These are phyloP conservation scores for Diatrype stigma DNA, from an alignment of 2,329 filamentous ascomycete species.

Conservation along the genomic window DNA sequence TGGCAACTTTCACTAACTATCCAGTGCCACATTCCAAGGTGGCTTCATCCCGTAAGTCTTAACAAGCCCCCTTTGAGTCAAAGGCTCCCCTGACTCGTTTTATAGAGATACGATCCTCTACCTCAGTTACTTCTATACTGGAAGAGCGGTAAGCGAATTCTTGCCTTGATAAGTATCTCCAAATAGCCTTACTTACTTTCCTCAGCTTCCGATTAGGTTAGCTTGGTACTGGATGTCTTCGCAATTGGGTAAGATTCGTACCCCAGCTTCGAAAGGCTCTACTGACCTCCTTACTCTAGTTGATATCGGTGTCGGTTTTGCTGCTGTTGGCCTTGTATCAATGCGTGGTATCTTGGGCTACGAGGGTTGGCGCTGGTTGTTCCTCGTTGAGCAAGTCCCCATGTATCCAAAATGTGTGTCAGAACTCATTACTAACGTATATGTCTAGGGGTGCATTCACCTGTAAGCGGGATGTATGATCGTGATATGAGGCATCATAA, in stretches of 20 bases:
- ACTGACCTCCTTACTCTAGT: constrained; percentile 9
- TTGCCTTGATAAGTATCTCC: background rate
- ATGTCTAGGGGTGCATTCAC: constrained; percentile 25
- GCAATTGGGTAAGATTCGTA: constrained; percentile 19
- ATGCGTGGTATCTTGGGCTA: constrained; percentile 48
- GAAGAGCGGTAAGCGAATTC: constrained; percentile 34
- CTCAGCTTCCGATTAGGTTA: constrained; percentile 58
- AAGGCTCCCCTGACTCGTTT: constrained; percentile 2
- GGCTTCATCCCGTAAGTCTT: constrained; percentile 57
- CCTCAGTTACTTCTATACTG: constrained; percentile 67
- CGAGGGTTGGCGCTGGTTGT: constrained; percentile 56
- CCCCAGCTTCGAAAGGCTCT: background rate
- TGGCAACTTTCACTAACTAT: constrained; percentile 5
- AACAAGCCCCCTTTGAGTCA: constrained; percentile 1
- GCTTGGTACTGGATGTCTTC: constrained; percentile 62
- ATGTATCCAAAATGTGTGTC: background rate
- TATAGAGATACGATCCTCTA: constrained; percentile 49
- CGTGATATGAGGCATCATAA: constrained; percentile 34
- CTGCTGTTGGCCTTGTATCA: constrained; percentile 52
- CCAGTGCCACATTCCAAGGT: constrained; percentile 36
- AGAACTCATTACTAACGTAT: constrained; percentile 13
- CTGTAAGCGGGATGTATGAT: constrained; percentile 18
- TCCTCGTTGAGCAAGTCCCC: constrained; percentile 33
- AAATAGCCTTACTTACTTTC: constrained; percentile 5
- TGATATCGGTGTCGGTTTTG: constrained; percentile 49